These are phyloP conservation scores for Eucommia ulmoides DNA, from an alignment of 257 asterid species.

Conservation along the genomic window DNA sequence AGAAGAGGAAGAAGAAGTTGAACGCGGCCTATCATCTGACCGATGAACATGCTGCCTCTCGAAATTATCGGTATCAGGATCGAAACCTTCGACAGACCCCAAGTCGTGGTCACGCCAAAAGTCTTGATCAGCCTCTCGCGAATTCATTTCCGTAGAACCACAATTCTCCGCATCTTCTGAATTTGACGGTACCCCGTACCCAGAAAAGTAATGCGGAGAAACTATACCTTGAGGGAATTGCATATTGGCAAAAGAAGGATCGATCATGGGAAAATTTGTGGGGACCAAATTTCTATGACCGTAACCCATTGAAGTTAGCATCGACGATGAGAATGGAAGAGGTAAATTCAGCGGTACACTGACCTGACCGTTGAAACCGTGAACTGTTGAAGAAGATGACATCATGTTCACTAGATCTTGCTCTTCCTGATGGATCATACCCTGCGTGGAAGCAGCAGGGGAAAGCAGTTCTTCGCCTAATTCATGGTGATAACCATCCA, in stretches of 20 bases:
- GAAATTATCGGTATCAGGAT: conserved; percentile 36
- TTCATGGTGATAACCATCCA: conserved; percentile 36
- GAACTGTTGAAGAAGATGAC: conserved; percentile 81
- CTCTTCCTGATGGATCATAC: conserved; percentile 69
- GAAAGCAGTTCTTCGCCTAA: conserved; percentile 52
- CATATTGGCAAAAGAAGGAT: conserved; percentile 39
- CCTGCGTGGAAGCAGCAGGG: conserved; percentile 36
- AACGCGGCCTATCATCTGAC: conserved; percentile 38
- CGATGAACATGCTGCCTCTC: conserved; percentile 26
- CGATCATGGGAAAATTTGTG: conserved; percentile 26
- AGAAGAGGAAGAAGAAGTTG: conserved; percentile 25
- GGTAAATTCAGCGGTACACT: conserved; percentile 63
- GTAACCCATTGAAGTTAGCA: conserved; percentile 76
- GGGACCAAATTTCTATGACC: conserved; percentile 47
- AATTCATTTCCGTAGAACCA: conserved; percentile 37
- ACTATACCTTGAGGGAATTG: conserved; percentile 61
- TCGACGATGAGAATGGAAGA: conserved; percentile 63
- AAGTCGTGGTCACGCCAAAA: conserved; percentile 52
- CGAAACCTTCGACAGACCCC: conserved; percentile 34
- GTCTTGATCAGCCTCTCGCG: conserved; percentile 44
- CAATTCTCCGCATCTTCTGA: conserved; percentile 51
- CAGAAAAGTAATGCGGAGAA: conserved; percentile 54
- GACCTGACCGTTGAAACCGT: conserved; percentile 58
- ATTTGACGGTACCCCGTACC: conserved; percentile 37
- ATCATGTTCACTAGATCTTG: conserved; percentile 76